phyloP scores from a whole-genome alignment of 108 stramenopile genomes.

The Heterococcus sp. region DNA sequence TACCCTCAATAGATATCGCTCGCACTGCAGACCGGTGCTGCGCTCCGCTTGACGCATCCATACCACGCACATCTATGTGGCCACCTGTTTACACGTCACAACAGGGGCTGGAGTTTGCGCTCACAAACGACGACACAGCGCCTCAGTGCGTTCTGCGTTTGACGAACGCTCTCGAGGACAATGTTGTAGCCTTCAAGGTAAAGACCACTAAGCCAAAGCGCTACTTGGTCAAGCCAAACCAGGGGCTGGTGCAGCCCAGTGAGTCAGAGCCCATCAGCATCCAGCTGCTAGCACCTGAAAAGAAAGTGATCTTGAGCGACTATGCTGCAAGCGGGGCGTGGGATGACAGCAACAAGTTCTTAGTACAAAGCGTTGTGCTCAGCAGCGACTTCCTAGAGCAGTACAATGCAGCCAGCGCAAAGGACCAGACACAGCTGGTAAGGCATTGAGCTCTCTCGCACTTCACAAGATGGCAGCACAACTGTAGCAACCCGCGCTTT shows the following conservation, averaged over 20 bases:
- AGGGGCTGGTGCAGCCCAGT: slow-evolving; percentile 18
- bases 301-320: slow-evolving; percentile 13
- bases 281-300: slow-evolving; percentile 27
- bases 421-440: background rate
- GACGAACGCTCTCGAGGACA: slow-evolving; percentile 7
- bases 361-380: slow-evolving; percentile 17
- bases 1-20: too few species aligned
- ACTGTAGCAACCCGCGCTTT: too few species aligned
- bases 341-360: slow-evolving; percentile 34
- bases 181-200: slow-evolving; percentile 32
- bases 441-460: too few species aligned
- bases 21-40: too few species aligned
- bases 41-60: too few species aligned
- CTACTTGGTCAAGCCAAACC: slow-evolving; percentile 35
- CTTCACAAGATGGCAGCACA: too few species aligned
- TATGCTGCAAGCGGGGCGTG: slow-evolving; percentile 2
- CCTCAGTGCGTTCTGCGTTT: slow-evolving; percentile 19
- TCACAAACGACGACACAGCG: slow-evolving; percentile 8
- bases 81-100: too few species aligned
- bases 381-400: background rate
- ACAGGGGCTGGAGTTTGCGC: slow-evolving; percentile 18
- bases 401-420: background rate
- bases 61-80: too few species aligned
- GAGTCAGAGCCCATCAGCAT: slow-evolving; percentile 6
- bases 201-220: slow-evolving; percentile 48